Evolutionary conservation across 306 rosid genomes (phyloP), one percentile per base, ranked within the genome.

Genomic region (Cicer pinnatifidum): DNA sequence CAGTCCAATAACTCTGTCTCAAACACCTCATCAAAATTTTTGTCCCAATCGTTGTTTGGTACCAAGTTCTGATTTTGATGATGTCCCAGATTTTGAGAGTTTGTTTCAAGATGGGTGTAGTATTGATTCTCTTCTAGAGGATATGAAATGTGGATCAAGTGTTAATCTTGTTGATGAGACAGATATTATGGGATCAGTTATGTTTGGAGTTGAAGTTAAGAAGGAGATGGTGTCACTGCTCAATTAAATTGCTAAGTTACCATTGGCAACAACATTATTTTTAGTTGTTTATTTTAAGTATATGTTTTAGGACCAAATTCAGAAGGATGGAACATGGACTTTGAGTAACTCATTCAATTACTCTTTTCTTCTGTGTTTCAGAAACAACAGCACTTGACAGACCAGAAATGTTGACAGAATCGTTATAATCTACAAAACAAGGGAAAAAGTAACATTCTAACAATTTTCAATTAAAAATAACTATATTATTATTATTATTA

Each of bases 41-140:
- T 60, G 13, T 74, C 77, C 76, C 3, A 77, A 85, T 58, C n/a
- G 16, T 6, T 61, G 83, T 43, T 53, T 83, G 75, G 84, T 84
- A 37, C 79, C 85, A 1, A 72, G 67, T 33, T 83, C 65, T 68
- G 86, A 86, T 68, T 87, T 82, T 48, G 83, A 75, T 8, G 94
- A 82, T 51, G 85, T 80, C 54, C 79, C 79, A 0, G 89, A 89
- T 64, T 84, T 86, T 20, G 90, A 89, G 23, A 81, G 76, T 71
- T 48, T 89, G 76, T 91, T 91, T 79, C 82, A 82, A 47, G 88
- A 85, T 40, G 89, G 86, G 39, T 84, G 79, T 69, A 73, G 72
- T 54, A 82, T 91, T 60, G 89, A 89, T 20, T 81, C 92, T 78
- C 74, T 91, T n/a, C 86, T 91, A 23, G 91, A 85, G 71, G 92